Percentiles rank a stretch among this genome's conserved stretches.
These are phyloP conservation scores for Dactylellina sp. DNA, from an alignment of 2,329 filamentous ascomycete genomes.

Conservation along the genomic window DNA sequence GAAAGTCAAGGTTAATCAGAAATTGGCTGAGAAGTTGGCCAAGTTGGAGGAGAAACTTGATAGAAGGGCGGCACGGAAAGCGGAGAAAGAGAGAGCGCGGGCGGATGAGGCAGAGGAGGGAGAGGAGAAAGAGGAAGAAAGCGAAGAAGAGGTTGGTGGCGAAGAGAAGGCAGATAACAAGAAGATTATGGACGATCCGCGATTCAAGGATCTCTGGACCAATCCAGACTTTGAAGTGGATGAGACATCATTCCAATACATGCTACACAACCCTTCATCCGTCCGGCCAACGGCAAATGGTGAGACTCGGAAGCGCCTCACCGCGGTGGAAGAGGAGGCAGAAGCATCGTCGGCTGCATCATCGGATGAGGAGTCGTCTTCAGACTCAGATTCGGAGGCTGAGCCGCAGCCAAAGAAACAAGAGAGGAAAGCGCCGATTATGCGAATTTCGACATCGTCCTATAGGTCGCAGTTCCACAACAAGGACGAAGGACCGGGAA, in stretches of 20 bases:
- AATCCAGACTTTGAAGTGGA: slow-evolving; percentile 94
- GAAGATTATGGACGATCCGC: slow-evolving; percentile 76
- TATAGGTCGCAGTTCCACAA: slow-evolving; percentile 68
- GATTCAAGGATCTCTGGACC: slow-evolving; percentile 89
- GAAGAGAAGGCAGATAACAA: slow-evolving; percentile 64
- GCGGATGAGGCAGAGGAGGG: slow-evolving; percentile 66
- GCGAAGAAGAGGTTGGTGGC: slow-evolving; percentile 65
- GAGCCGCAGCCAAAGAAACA: slow-evolving; percentile 61
- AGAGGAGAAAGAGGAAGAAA: slow-evolving; percentile 66
- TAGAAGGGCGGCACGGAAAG: slow-evolving; percentile 65
- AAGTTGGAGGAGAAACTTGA: slow-evolving; percentile 79
- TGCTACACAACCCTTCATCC: slow-evolving; percentile 88
- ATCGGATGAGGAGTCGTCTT: slow-evolving; percentile 61
- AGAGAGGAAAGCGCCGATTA: slow-evolving; percentile 63
- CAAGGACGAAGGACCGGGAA: slow-evolving; percentile 60
- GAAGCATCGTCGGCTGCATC: slow-evolving; percentile 63
- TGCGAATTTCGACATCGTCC: slow-evolving; percentile 77
- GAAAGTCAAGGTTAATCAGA: slow-evolving; percentile 87
- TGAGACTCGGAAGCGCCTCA: slow-evolving; percentile 64
- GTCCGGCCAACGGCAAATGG: slow-evolving; percentile 62
- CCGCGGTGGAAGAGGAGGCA: slow-evolving; percentile 68
- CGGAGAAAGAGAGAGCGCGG: slow-evolving; percentile 69
- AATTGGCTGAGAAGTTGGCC: slow-evolving; percentile 68
- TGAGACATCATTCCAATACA: slow-evolving; percentile 87
- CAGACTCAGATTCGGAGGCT: slow-evolving; percentile 62